phyloP scores from a whole-genome alignment of 192 early-diverging fungal species.

The Gryganskiella cystojenkinii region DNA sequence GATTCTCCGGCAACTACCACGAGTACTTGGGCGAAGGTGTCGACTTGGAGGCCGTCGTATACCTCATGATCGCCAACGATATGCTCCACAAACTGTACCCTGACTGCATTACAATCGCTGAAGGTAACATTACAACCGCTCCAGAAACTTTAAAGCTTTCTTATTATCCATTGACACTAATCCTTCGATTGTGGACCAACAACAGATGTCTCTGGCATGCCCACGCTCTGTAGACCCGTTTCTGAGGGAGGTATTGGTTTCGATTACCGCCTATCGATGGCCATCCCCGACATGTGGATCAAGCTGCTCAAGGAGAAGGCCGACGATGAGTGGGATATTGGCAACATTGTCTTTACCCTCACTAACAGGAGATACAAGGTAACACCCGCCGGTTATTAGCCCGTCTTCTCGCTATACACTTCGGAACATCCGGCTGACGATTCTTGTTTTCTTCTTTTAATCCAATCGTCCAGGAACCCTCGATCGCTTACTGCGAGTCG shows the following conservation, averaged over 20 bases:
- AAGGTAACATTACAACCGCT: constrained; percentile 62
- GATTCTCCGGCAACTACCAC: constrained; percentile 90
- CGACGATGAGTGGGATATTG: constrained; percentile 94
- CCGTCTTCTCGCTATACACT: not conserved
- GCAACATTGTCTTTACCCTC: constrained; percentile 81
- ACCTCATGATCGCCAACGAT: constrained; percentile 80
- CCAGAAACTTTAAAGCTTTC: not conserved
- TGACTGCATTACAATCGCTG: constrained; percentile 86
- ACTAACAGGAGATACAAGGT: constrained; percentile 90
- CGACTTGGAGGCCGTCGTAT: constrained; percentile 86
- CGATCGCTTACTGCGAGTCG: constrained; percentile 92
- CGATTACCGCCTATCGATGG: constrained; percentile 97
- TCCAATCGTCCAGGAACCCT: constrained; percentile 76
- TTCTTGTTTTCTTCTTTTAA: not conserved
- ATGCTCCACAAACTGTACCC: constrained; percentile 82
- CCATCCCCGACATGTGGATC: constrained; percentile 99
- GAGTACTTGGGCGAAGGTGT: constrained; percentile 91
- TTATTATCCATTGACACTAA: not conserved
- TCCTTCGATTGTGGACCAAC: no score
- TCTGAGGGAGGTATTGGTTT: constrained; percentile 93
- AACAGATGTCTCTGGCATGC: constrained; percentile 98
- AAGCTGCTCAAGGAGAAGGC: constrained; percentile 90
- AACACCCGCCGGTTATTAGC: not conserved
- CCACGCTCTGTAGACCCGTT: constrained; percentile 85
- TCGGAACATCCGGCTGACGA: not conserved